Evolutionary conservation across 2,329 filamentous ascomycete genomes (phyloP).

Genomic region (Calonectria naviculata): DNA sequence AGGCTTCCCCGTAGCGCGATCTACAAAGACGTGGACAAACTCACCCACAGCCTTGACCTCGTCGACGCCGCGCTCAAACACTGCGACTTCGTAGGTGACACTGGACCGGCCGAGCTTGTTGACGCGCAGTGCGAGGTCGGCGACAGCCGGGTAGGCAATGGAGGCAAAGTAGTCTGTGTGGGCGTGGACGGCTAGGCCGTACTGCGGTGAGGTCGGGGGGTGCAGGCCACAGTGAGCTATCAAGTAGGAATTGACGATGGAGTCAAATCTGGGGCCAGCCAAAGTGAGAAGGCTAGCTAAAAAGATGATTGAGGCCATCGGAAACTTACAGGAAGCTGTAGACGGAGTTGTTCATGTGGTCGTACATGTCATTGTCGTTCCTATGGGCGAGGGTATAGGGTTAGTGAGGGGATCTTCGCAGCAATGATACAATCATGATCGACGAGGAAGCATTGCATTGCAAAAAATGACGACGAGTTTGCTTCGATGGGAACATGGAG

Average conservation of each 20-base stretch:
- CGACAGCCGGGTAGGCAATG: constrained; percentile 82
- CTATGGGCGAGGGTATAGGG: constrained; percentile 54
- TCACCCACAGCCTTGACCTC: constrained; percentile 84
- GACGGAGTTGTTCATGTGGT: constrained; percentile 91
- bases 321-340: constrained; percentile 78
- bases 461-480: not conserved
- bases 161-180: constrained; percentile 88
- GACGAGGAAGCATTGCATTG: not conserved
- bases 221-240: constrained; percentile 81
- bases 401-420: constrained; percentile 23
- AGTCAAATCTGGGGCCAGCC: constrained; percentile 75
- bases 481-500: not conserved
- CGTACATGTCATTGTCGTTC: constrained; percentile 95
- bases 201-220: constrained; percentile 76
- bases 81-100: constrained; percentile 88
- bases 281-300: constrained; percentile 1
- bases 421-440: not conserved
- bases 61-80: constrained; percentile 82
- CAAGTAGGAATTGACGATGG: constrained; percentile 89
- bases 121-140: constrained; percentile 85
- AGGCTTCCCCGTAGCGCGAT: constrained; percentile 77
- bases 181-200: constrained; percentile 86
- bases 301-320: not conserved
- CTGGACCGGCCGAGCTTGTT: constrained; percentile 87
- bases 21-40: constrained; percentile 91